Evolutionary conservation across 192 early-diverging fungal species (phyloP), one percentile per base, ranked within the genome.

Genomic region (Podila epigama): DNA sequence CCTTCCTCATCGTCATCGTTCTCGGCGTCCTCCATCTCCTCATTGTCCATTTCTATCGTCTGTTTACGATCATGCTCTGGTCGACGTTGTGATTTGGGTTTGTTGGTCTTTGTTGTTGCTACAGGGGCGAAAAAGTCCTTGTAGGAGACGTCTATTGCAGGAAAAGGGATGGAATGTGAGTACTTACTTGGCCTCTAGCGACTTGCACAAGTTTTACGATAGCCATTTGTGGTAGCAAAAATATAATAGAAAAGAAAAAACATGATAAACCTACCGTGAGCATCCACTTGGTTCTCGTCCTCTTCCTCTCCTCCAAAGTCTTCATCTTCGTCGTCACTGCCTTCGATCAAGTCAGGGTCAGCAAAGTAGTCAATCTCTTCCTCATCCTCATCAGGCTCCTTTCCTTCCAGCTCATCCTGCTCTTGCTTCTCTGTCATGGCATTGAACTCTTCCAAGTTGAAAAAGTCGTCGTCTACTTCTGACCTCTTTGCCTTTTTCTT

Each of bases 381-480:
- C 29, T 91, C 92, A 51, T 90, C 84, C 13, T 89, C 87, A 28
- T 69, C 56, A 0, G 65, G 60, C 16, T 68, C 72, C 54, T 67
- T 77, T 18, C 40, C 72, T 2, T 89, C 85, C 15, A 87, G 55
- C 10, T 85, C 82, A 31, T 81, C 79, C 27, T 80, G 67, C 66
- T 86, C 85, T 41, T 60, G 78, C 65, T 88, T 86, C 75, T 94
- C 92, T 20, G 90, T 89, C 66, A 83, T 78, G 58, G 94, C 91
- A 18, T 94, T 95, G 86, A 98, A 98, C 65, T 83, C 79, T 32
- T 94, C 93, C 85, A 97, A 87, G 61, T 97, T 93, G 73, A 99
- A 99, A 70, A 98, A 98, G 18, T 96, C 91, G 79, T 99, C 96
- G 69, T 97, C 96, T 0, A 99, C 80, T 52, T 90, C 87, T 28